A percentile compares a stretch with the other conserved stretches of the same genome.
Conservation (phyloP, 1,139 yeast genomes). For the Magnusiomyces fungicola region DNA sequence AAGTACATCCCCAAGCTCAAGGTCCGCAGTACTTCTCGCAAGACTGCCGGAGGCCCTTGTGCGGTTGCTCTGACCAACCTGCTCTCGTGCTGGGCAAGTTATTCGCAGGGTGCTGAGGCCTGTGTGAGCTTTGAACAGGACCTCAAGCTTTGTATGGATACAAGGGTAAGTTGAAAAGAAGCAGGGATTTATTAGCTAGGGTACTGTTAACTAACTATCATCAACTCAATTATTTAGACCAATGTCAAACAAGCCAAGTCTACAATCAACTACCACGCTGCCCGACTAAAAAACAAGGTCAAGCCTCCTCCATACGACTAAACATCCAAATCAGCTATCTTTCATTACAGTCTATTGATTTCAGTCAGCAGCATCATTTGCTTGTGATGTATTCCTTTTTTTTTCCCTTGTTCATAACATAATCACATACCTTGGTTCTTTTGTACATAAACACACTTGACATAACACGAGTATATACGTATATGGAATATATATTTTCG, state of each 20-base stretch:
- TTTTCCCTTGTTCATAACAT: too few relatives aligned
- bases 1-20: slow-evolving; percentile 74
- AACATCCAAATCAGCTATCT: neutral
- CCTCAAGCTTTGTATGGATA: slow-evolving; percentile 48
- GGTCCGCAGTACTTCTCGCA: slow-evolving; percentile 58
- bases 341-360: too few relatives aligned
- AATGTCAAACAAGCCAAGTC: slow-evolving; percentile 32
- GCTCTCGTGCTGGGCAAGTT: slow-evolving; percentile 93
- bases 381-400: too few relatives aligned
- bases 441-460: too few relatives aligned
- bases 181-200: neutral
- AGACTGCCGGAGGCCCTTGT: slow-evolving; percentile 60
- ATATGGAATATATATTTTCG: too few relatives aligned
- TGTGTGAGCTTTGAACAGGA: slow-evolving; percentile 59
- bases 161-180: slow-evolving; percentile 23
- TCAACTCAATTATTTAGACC: slow-evolving; percentile 11
- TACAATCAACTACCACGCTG: slow-evolving; percentile 75
- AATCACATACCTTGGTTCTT: too few relatives aligned
- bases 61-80: slow-evolving; percentile 75
- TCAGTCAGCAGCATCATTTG: too few relatives aligned
- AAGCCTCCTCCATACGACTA: slow-evolving; percentile 69
- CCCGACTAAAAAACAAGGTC: slow-evolving; percentile 71
- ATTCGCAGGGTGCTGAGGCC: slow-evolving; percentile 69
- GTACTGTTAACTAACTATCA: slow-evolving; percentile 9
- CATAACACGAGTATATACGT: too few relatives aligned